phyloP scores from a whole-genome alignment of 345 rosid species.

The Fremontodendron californicum region DNA sequence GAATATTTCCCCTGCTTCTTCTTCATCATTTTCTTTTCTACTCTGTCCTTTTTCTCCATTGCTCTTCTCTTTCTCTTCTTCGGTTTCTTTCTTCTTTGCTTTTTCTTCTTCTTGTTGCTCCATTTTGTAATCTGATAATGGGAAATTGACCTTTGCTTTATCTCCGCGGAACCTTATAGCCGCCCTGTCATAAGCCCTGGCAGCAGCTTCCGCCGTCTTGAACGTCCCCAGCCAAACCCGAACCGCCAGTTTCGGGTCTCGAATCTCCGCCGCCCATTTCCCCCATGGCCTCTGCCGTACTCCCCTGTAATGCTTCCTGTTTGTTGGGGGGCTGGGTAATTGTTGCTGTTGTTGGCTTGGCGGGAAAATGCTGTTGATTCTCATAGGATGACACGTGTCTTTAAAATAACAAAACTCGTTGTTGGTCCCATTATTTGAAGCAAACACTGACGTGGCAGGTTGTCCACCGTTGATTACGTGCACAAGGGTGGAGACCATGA shows the following conservation, averaged over 20 bases:
- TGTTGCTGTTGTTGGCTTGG: background rate
- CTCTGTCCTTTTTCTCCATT: background rate
- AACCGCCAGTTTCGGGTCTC: conserved; percentile 22
- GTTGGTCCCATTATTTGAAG: background rate
- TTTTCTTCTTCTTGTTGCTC: background rate
- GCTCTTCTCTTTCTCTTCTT: background rate
- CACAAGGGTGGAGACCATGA: conserved; percentile 27
- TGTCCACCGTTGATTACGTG: conserved; percentile 23
- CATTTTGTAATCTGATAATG: conserved; percentile 19
- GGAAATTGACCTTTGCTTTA: conserved; percentile 36
- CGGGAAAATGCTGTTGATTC: conserved; percentile 12
- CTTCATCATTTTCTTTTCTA: background rate
- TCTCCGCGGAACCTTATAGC: conserved; percentile 32
- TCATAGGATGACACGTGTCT: background rate
- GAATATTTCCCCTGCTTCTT: background rate
- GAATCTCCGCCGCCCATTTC: conserved; percentile 41
- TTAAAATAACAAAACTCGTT: no score
- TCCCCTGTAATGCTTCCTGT: conserved; percentile 27
- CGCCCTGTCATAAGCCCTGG: conserved; percentile 35
- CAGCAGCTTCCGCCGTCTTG: conserved; percentile 32
- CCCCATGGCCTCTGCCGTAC: conserved; percentile 40
- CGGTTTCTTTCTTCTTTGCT: background rate
- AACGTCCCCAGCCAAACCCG: conserved; percentile 42
- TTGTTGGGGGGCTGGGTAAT: background rate
- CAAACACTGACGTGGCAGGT: background rate